These are phyloP conservation scores for Colletotrichum spaethianum DNA, from an alignment of 2,329 filamentous ascomycete genomes.

Conservation along the genomic window DNA sequence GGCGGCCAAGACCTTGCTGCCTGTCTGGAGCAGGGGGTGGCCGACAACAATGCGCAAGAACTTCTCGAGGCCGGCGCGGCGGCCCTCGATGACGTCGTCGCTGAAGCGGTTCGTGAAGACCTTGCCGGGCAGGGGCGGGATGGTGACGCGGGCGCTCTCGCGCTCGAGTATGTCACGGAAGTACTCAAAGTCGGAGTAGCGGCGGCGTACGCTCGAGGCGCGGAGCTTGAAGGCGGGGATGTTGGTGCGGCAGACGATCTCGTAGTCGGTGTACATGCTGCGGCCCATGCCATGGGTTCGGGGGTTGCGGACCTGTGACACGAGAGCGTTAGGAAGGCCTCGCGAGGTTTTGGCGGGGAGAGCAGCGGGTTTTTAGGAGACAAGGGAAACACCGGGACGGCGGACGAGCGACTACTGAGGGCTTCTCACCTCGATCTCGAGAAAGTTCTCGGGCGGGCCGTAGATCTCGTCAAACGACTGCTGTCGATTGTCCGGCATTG, in stretches of 20 bases:
- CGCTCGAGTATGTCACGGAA: constrained; percentile 98
- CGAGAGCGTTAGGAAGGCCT: constrained; percentile 11
- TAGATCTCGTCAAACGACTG: constrained; percentile 99
- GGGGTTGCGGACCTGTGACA: constrained; percentile 85
- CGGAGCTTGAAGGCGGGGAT: constrained; percentile 99
- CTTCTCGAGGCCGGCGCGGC: constrained; percentile 90
- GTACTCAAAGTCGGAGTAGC: constrained; percentile 98
- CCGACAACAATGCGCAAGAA: constrained; percentile 98
- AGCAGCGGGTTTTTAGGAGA: not conserved
- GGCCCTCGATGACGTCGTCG: constrained; percentile 97
- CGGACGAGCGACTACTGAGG: constrained; percentile 27
- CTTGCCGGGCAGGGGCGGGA: constrained; percentile 95
- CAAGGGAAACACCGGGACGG: not conserved
- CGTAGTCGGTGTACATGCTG: constrained; percentile 98
- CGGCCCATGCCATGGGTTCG: constrained; percentile 95
- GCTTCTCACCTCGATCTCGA: constrained; percentile 89
- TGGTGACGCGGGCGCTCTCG: constrained; percentile 93
- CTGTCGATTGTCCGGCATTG: constrained; percentile 81
- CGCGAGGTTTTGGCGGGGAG: not conserved
- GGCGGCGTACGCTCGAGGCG: constrained; percentile 87
- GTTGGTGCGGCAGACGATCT: constrained; percentile 97
- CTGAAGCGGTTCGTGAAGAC: constrained; percentile 98
- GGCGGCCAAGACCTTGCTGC: constrained; percentile 94
- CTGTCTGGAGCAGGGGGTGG: constrained; percentile 95
- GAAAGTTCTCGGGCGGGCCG: constrained; percentile 97